Evolutionary conservation across 306 rosid species (phyloP).

Genomic region (Alnus glutinosa): DNA sequence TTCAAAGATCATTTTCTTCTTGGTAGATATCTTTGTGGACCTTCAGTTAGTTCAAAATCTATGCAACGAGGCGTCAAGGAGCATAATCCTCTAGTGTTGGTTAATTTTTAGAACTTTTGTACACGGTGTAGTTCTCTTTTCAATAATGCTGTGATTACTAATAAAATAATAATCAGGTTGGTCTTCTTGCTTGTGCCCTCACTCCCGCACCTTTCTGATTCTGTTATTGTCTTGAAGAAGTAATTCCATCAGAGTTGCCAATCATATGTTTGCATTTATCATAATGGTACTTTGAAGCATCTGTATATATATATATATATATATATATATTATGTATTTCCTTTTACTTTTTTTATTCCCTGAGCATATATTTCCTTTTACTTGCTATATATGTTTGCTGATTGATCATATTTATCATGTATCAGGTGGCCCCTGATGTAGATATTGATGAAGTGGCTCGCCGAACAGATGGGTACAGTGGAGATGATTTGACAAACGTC

Average conservation of each 20-base stretch:
- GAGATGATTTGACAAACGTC: conserved; percentile 94
- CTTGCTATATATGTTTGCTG: background rate
- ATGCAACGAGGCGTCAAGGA: background rate
- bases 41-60: background rate
- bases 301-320: too few relatives aligned
- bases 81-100: background rate
- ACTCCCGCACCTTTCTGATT: background rate
- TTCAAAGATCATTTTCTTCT: background rate
- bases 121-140: background rate
- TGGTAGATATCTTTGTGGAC: background rate
- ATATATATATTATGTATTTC: background rate
- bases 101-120: too few relatives aligned
- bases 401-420: conserved; percentile 23
- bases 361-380: background rate
- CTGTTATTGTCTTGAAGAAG: background rate
- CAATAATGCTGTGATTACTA: background rate
- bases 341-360: background rate
- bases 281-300: background rate
- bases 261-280: background rate
- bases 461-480: conserved; percentile 93
- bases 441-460: conserved; percentile 93
- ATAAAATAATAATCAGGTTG: background rate
- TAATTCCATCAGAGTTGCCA: background rate
- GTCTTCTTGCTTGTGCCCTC: background rate
- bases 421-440: conserved; percentile 81